A percentile compares a stretch with the other conserved stretches of the same genome.
These are phyloP conservation scores for Cladosporium colombiae DNA, from an alignment of 2,329 filamentous ascomycete species.

Conservation along the genomic window DNA sequence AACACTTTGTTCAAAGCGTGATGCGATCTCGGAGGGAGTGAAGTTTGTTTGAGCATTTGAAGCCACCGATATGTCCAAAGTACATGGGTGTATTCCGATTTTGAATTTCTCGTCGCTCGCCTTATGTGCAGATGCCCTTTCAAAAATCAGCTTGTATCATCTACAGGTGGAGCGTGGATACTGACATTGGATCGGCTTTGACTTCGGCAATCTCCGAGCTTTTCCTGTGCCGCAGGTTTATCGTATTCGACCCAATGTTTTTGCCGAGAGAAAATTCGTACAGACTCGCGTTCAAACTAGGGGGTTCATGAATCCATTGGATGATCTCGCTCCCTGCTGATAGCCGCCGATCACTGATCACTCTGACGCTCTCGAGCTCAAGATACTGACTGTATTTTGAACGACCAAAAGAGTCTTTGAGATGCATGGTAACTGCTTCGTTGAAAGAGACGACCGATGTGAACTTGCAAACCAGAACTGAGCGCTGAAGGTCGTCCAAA, in stretches of 20 bases:
- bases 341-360: not conserved
- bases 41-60: not conserved
- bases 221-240: not conserved
- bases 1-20: not conserved
- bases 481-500: not conserved
- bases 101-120: not conserved
- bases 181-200: not conserved
- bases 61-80: not conserved
- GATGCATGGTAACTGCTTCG: not conserved
- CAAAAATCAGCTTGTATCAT: not conserved
- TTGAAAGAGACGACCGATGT: not conserved
- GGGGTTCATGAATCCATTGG: not conserved
- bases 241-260: no score
- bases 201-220: not conserved
- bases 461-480: not conserved
- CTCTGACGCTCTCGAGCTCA: not conserved
- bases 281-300: not conserved
- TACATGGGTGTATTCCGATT: not conserved
- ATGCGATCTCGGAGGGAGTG: not conserved
- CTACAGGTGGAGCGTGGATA: not conserved
- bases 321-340: not conserved
- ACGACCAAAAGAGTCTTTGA: not conserved
- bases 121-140: not conserved
- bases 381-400: not conserved
- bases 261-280: not conserved